Evolutionary conservation across 805 yeast species (phyloP), one percentile per base, ranked within the genome.

Genomic region (Yamadazyma insecticola): DNA sequence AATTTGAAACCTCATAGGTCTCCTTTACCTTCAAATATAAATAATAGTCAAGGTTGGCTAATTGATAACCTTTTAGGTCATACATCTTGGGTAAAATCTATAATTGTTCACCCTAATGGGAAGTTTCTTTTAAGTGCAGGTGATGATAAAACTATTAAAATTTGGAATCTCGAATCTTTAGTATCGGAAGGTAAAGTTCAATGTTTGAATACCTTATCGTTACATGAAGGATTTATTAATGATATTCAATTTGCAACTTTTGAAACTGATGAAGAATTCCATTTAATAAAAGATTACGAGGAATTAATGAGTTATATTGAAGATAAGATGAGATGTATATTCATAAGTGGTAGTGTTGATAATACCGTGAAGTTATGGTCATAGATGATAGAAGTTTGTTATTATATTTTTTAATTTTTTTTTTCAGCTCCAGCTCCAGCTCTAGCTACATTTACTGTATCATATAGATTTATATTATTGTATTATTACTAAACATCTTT

Each of bases 51-150:
- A 28, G 90, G 84, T 2, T 69, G 65, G 44, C 58, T 74, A 16
- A 46, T 86, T 1, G 63, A 68, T 15, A 76, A 77, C 13, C 57
- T 86, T 8, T 47, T 58, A 5, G 96, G 92, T 2, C 97, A 89
- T 55, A 75, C 76, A 29, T 83, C 92, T 7, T 89, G 97, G 97
- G 82, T 90, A 1, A 74, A 81, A 39, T 72, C 77, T 6, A 46
- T 88, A 5, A 61, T 63, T 7, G 57, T 82, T 28, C 95, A 87
- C 55, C 95, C 95, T 2, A 76, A 74, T 43, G 94, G 92, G 0
- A 66, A 77, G 23, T 76, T 73, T 43, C 51, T 87, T 12, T 63
- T 81, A 27, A 76, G 87, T 26, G 80, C 82, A 12, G 70, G 89
- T 12, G 97, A 89, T 53, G 97, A 89, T 53, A 78, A 78, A 40